Evolutionary conservation across 139 green algal genomes (phyloP).

Genomic region (Desmodesmus armatus): DNA sequence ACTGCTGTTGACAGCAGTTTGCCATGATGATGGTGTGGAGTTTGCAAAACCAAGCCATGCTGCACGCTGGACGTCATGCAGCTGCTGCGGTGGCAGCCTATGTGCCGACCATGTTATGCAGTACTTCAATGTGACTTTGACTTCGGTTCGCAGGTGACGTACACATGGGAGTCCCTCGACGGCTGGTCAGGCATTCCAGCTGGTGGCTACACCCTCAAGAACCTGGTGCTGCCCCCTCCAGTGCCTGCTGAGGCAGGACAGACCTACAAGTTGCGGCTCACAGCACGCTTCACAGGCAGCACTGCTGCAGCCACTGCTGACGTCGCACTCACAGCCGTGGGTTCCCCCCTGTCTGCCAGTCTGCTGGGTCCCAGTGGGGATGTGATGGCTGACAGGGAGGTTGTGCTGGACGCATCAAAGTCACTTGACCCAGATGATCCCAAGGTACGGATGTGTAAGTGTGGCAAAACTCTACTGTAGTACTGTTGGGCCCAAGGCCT

Average conservation of each 20-base stretch:
- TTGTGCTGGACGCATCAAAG: background rate
- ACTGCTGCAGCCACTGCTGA: background rate
- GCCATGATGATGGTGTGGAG: background rate
- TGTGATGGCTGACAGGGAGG: background rate
- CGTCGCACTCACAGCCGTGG: background rate
- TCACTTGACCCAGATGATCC: constrained; percentile 2
- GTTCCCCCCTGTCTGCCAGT: background rate
- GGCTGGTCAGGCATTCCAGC: background rate
- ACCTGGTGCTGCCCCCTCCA: constrained; percentile 13
- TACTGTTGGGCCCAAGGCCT: no score
- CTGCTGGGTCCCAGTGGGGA: background rate
- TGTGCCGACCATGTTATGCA: no score
- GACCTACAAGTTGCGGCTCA: background rate
- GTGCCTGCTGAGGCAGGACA: background rate
- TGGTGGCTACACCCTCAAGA: background rate
- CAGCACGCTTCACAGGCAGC: constrained; percentile 5
- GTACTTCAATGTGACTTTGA: no score
- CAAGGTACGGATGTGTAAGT: background rate
- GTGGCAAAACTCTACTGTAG: no score
- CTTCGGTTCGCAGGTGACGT: constrained; percentile 18
- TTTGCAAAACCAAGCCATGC: no score
- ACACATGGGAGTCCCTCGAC: background rate
- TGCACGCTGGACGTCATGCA: no score
- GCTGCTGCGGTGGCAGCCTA: no score
- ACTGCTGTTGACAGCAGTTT: no score